Base-by-base conservation (phyloP, 371 early-diverging fungal genomes). In the Saksenaea oblongispora region DNA sequence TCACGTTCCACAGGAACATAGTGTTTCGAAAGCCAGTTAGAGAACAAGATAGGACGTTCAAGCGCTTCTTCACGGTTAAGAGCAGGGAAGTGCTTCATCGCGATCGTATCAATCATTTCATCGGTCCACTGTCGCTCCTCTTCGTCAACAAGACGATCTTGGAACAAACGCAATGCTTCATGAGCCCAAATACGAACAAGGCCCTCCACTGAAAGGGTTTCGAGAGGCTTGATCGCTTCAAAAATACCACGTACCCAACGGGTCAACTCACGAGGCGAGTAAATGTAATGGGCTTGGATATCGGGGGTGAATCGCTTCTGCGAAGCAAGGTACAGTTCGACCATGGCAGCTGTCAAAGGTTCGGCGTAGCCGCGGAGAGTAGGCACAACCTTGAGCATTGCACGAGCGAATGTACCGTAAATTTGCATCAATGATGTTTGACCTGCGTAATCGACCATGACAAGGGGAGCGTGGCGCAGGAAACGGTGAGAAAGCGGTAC, bases 391-490 rank as follows among this genome's bases (percentile, higher is more conserved):
- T 96, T 97, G 62, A 99, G 89, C 87, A 95, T 90, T 2, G 98
- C 97, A 11, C 96, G 87, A 13, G 85, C 72, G 76, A 98, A 96
- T 3, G 97, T 96, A 62, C 92, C 86, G 82, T 99, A 99, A 75
- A 99, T 99, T 77, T 97, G 97, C 61, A 84, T 84, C 67, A 99
- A 84, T 14, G 99, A 95, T 9, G 88, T 76, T 72, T 89, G 92
- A 58, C 96, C 97, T 27, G 99, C 98, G 73, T 99, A 99, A 70
- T 98, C 99, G 3, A 99, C 99, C 93, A 98, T 90, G 27, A 98
- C 91, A 56, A 99, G 78, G 34, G 99, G 97, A 15, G 97, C 93
- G 66, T 98, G 97, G 22, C 98, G 91, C 64, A 99, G 79, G 91
- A 97, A 98, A 72, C 99, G 89, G 63, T 92, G 95, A 36, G 95